phyloP scores from a whole-genome alignment of 257 asterid species.

The Cynanchum wilfordii region DNA sequence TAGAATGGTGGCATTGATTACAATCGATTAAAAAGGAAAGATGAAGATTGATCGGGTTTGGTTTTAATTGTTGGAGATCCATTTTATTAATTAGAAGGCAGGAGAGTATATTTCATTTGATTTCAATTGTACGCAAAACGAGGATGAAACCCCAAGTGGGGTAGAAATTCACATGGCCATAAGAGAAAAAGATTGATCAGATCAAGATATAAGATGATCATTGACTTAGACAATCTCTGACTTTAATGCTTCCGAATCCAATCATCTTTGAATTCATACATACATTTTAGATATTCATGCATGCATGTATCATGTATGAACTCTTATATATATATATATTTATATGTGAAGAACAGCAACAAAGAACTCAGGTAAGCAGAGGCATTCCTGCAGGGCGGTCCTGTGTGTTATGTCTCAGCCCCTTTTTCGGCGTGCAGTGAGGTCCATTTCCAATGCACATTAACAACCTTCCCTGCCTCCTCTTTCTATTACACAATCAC shows the following conservation, averaged over 20 bases:
- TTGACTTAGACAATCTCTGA: slow-evolving; percentile 3
- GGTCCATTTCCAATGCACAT: background rate
- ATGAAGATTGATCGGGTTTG: background rate
- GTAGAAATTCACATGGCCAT: slow-evolving; percentile 3
- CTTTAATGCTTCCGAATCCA: background rate
- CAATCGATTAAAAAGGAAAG: too few relatives aligned
- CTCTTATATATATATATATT: background rate
- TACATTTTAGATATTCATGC: background rate
- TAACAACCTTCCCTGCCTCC: background rate
- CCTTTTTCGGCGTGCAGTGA: slow-evolving; percentile 9
- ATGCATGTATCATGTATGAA: background rate
- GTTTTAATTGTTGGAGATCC: background rate
- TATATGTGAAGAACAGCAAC: background rate
- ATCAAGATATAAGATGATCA: background rate
- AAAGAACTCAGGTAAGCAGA: background rate
- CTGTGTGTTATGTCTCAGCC: background rate
- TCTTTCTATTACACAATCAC: background rate
- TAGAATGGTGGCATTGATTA: background rate
- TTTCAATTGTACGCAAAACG: background rate
- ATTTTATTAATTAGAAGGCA: background rate
- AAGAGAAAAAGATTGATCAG: background rate
- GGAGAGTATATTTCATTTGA: background rate
- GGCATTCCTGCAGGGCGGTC: background rate
- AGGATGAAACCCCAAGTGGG: slow-evolving; percentile 4
- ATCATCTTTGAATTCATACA: background rate